phyloP scores from a whole-genome alignment of 257 asterid species.

The Penstemon eatonii region DNA sequence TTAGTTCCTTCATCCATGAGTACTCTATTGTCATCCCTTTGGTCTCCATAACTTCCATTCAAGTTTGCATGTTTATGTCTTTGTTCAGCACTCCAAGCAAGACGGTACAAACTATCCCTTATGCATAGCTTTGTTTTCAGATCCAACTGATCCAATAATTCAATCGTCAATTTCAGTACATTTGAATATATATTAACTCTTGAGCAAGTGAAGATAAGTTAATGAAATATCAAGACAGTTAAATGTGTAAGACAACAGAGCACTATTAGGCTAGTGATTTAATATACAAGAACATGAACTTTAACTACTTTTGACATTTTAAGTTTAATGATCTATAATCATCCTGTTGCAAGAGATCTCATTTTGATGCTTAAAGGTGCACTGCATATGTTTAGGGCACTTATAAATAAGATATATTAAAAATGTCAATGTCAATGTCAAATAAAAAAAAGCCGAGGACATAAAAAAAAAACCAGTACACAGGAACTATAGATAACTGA shows the following conservation, averaged over 20 bases:
- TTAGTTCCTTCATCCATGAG: conserved; percentile 49
- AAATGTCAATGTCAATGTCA: too few relatives aligned
- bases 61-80: conserved; percentile 54
- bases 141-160: conserved; percentile 69
- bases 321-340: background rate
- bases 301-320: background rate
- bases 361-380: background rate
- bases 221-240: background rate
- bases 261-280: conserved; percentile 4
- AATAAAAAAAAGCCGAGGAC: background rate
- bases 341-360: background rate
- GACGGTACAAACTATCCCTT: conserved; percentile 90
- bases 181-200: background rate
- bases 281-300: background rate
- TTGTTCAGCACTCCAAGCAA: conserved; percentile 90
- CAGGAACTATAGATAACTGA: background rate
- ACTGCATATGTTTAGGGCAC: background rate
- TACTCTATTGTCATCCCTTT: conserved; percentile 46
- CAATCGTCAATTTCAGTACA: background rate
- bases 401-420: background rate
- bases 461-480: background rate
- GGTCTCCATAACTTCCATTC: conserved; percentile 38
- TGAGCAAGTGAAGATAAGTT: background rate
- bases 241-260: background rate
- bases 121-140: conserved; percentile 75